Evolutionary conservation across 495 filamentous ascomycete species (phyloP), one percentile per base, ranked within the genome.

Genomic region (Trichoderma reesei): DNA sequence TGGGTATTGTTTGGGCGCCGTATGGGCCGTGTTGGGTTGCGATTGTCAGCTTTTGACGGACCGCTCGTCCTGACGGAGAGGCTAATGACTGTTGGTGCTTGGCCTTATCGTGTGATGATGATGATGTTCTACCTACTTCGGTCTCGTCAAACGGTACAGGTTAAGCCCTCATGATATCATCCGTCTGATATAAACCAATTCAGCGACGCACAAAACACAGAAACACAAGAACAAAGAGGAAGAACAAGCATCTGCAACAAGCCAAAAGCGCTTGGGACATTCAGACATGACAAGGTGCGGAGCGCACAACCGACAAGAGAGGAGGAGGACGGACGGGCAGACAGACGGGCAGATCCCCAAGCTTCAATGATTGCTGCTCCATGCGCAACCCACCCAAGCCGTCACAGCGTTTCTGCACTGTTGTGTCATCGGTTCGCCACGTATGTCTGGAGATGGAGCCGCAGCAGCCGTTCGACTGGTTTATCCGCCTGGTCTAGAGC

Each of bases 1-100:
- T 56, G 51, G 51, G 51, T 56, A 56, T 56, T 56, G 16, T 14
- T 56, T 56, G 51, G 51, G 51, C 11, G 51, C 26, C 31, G 31
- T 33, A 56, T 33, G 48, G 51, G 51, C 51, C 51, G 16, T 26
- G 34, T 36, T 56, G 51, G 51, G 31, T 34, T 56, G 51, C 31
- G 3, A 36, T 14, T 56, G 7, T 33, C 11, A 54, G 20, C 9
- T 8, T 33, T n/a, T 34, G 18, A 33, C 20, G 44, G 16, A 1
- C n/a, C 20, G 6, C 20, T 48, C 44, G n/a, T 20, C 16, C 20
- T 26, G 44, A 48, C 18, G 44, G 44, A 48, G 18, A 18, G n/a
- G 44, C 18, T 4, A n/a, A 20, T 48, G 18, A 18, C 16, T 2
- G 20, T 26, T 48, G 44, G 18, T 48, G 31, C 20, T 56, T 31